Evolutionary conservation across 805 yeast genomes (phyloP).

Genomic region (Ogataea pini): DNA sequence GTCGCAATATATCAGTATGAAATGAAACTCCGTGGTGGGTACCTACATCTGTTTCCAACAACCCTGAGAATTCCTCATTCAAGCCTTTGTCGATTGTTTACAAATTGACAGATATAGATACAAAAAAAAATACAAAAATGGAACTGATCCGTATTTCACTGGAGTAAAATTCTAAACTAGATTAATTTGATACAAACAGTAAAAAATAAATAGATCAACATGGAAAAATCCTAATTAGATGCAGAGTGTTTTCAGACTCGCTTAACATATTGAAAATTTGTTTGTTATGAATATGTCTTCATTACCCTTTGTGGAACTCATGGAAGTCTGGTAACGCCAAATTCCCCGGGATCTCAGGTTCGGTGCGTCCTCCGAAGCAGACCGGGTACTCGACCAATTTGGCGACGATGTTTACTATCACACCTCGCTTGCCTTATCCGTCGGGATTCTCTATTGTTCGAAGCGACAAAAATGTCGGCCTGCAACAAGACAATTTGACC

Average conservation of each 20-base stretch:
- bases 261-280: not conserved
- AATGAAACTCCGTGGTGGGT: too few relatives aligned
- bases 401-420: slow-evolving; percentile 1
- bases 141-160: not conserved
- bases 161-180: not conserved
- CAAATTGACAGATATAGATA: not conserved
- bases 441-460: slow-evolving; percentile 5
- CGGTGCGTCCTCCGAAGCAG: slow-evolving; percentile 1
- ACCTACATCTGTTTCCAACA: not conserved
- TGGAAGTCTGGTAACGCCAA: not conserved
- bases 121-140: too few relatives aligned
- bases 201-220: slow-evolving; percentile 4
- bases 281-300: not conserved
- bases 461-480: slow-evolving; percentile 5
- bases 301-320: not conserved
- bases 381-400: not conserved
- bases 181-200: not conserved
- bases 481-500: slow-evolving; percentile 4
- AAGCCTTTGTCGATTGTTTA: not conserved
- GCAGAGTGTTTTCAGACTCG: slow-evolving; percentile 1
- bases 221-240: not conserved
- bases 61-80: too few relatives aligned
- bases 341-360: slow-evolving; percentile 6
- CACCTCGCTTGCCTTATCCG: slow-evolving; percentile 2
- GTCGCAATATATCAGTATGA: too few relatives aligned